A percentile compares a stretch with the other conserved stretches of the same genome.
phyloP scores from a whole-genome alignment of 1,284 basidiomycete species.

The Cryptococcus sp. region DNA sequence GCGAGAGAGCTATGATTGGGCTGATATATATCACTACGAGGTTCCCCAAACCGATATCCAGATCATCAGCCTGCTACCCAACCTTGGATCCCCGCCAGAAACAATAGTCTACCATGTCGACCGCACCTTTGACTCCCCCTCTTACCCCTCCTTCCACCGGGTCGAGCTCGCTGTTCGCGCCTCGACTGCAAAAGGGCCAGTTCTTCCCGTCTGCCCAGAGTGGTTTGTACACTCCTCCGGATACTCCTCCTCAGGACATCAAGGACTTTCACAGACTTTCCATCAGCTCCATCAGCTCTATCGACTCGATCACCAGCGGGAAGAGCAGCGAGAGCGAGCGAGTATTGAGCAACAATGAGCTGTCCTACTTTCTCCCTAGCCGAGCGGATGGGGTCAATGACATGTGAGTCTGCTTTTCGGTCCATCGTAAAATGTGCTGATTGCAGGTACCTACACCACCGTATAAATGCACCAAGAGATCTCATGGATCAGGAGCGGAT shows the following conservation, averaged over 20 bases:
- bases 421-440: constrained; percentile 16
- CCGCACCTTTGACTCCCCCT: no score
- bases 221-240: constrained; percentile 13
- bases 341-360: constrained; percentile 29
- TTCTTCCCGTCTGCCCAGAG: no score
- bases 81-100: no score
- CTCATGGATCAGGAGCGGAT: constrained; percentile 53
- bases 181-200: no score
- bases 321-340: constrained; percentile 4
- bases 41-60: no score
- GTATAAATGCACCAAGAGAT: constrained; percentile 52
- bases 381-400: constrained; percentile 71
- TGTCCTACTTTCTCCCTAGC: constrained; percentile 61
- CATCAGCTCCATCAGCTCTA: neutral
- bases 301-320: neutral
- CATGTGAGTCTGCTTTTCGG: constrained; percentile 53
- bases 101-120: no score
- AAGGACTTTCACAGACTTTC: no score
- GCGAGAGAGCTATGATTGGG: no score
- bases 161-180: no score
- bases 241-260: constrained; percentile 8
- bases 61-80: no score
- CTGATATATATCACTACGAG: no score
- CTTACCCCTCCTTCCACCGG: no score
- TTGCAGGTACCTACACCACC: constrained; percentile 53